Conservation (phyloP, 345 rosid genomes). For the Erodium maritimum region DNA sequence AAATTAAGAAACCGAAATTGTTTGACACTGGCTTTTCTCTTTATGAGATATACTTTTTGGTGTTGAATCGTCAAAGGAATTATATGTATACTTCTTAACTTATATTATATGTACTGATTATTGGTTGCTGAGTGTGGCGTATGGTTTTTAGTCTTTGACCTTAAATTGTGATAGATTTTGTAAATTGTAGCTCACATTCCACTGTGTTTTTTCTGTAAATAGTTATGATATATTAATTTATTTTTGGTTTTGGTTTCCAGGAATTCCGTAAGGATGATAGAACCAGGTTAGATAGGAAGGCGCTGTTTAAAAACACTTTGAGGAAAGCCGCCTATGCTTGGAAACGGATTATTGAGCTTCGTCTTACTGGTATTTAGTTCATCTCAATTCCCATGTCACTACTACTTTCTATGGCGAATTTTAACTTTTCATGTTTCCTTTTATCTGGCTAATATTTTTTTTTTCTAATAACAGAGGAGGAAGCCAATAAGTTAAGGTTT, state of each 20-base stretch:
- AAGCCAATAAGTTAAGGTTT: constrained; percentile 50
- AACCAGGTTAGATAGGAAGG: constrained; percentile 62
- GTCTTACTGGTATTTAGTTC: constrained; percentile 45
- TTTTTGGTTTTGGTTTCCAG: constrained; percentile 19
- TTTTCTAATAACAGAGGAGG: constrained; percentile 57
- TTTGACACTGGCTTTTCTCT: neutral
- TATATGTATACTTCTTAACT: neutral
- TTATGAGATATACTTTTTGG: neutral
- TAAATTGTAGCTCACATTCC: no score
- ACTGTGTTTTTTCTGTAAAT: neutral
- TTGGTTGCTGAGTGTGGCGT: neutral
- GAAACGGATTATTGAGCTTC: constrained; percentile 77
- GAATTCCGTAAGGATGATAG: constrained; percentile 72
- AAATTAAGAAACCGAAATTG: neutral
- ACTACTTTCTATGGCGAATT: neutral
- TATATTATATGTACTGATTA: neutral
- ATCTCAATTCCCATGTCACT: neutral
- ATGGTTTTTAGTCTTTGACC: neutral
- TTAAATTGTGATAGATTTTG: no score
- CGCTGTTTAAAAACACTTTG: constrained; percentile 79
- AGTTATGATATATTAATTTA: neutral
- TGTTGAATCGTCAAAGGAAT: neutral
- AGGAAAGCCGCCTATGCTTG: constrained; percentile 82
- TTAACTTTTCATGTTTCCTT: neutral
- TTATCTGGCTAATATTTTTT: neutral